phyloP scores from a whole-genome alignment of 805 yeast genomes.

The Ogataea kodamae region DNA sequence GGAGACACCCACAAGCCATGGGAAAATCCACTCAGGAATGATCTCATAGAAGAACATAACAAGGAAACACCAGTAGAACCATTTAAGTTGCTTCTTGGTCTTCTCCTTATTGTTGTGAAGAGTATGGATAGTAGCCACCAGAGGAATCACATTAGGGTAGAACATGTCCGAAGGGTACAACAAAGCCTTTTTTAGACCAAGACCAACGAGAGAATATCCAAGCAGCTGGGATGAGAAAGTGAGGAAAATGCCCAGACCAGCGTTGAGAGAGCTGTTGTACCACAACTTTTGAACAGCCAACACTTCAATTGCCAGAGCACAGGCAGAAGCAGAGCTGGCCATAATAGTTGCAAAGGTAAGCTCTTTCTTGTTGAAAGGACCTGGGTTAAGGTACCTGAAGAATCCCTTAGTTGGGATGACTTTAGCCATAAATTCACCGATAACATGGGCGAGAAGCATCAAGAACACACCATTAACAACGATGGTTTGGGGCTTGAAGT shows the following conservation, averaged over 20 bases:
- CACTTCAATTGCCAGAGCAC: constrained; percentile 32
- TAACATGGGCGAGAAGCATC: constrained; percentile 31
- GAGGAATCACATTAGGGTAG: constrained; percentile 41
- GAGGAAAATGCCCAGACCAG: constrained; percentile 31
- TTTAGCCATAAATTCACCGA: constrained; percentile 30
- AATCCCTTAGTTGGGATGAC: constrained; percentile 27
- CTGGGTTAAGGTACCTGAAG: constrained; percentile 31
- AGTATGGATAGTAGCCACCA: constrained; percentile 24
- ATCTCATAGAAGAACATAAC: constrained; percentile 29
- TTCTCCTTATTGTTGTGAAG: constrained; percentile 25
- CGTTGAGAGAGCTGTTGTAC: constrained; percentile 25
- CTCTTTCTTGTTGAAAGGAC: constrained; percentile 44
- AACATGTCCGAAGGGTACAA: constrained; percentile 30
- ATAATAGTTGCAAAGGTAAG: constrained; percentile 40
- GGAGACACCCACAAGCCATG: constrained; percentile 30
- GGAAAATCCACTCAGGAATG: constrained; percentile 33
- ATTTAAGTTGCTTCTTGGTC: constrained; percentile 23
- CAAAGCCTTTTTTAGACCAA: constrained; percentile 26
- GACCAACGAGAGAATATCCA: constrained; percentile 32
- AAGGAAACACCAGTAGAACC: constrained; percentile 24
- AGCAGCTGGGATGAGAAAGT: constrained; percentile 32
- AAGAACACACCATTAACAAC: constrained; percentile 33
- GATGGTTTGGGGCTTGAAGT: constrained; percentile 36
- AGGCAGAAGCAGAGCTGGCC: constrained; percentile 32
- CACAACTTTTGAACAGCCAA: constrained; percentile 34